Evolutionary conservation across 768 basidiomycete genomes (phyloP).

Genomic region (Panaeolus cyanescens): DNA sequence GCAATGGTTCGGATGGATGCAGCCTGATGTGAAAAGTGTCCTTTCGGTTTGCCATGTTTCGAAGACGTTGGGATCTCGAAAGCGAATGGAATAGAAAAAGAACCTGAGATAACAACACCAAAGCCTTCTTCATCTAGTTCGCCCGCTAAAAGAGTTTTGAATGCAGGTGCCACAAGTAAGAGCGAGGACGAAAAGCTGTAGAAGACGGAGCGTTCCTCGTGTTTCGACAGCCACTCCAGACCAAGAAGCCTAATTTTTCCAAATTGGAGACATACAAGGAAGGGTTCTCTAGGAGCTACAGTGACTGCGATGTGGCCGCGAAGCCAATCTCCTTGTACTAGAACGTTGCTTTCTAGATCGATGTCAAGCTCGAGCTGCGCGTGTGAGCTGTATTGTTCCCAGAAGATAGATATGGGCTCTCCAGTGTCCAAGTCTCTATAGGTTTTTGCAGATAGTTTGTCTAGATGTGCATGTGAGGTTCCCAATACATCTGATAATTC

Average conservation of each 20-base stretch:
- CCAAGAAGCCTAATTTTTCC: slow-evolving; percentile 84
- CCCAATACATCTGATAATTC: neutral
- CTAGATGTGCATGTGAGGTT: neutral
- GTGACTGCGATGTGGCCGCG: slow-evolving; percentile 70
- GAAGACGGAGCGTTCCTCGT: slow-evolving; percentile 73
- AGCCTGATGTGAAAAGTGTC: slow-evolving; percentile 57
- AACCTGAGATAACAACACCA: slow-evolving; percentile 61
- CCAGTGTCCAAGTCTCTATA: neutral
- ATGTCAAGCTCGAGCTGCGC: slow-evolving; percentile 85
- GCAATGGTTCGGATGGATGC: slow-evolving; percentile 75
- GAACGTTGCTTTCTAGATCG: slow-evolving; percentile 69
- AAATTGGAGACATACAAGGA: slow-evolving; percentile 55
- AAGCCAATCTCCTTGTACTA: slow-evolving; percentile 78
- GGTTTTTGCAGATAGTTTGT: neutral
- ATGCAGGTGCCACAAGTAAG: slow-evolving; percentile 47
- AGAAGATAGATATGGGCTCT: neutral
- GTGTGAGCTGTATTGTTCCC: slow-evolving; percentile 69
- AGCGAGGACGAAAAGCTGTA: slow-evolving; percentile 71
- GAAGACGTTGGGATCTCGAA: slow-evolving; percentile 64
- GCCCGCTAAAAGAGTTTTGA: slow-evolving; percentile 44
- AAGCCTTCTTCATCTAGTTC: slow-evolving; percentile 63
- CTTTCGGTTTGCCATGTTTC: slow-evolving; percentile 56
- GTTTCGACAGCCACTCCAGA: slow-evolving; percentile 70
- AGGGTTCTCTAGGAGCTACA: slow-evolving; percentile 57
- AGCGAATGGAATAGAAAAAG: slow-evolving; percentile 71